Base-by-base conservation (phyloP, 805 yeast species). In the Debaryomyces prosopidis region DNA sequence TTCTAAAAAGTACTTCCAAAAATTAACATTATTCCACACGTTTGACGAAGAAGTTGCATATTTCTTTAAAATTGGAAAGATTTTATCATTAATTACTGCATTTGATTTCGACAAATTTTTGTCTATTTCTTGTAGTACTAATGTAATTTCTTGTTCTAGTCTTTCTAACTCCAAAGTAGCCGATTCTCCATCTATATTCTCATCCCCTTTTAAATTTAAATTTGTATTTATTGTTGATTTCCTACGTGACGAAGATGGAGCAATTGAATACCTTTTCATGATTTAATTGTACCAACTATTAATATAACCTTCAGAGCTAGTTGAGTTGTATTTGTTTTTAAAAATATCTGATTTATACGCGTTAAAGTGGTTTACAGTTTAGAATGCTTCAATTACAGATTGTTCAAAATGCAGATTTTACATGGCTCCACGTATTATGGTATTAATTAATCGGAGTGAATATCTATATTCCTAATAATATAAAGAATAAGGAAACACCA, bases 1-100 rank as follows among this genome's bases (percentile, higher is more conserved):
- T 58, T 89, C 96, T 54, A 89, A 79, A 64, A 89, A 85, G 27
- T 77, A 77, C 58, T 87, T 87, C 85, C 95, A 84, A 64, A 88
- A 87, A 45, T 78, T 77, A 5, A 81, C 82, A 44, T 84, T 84
- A 26, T 73, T 66, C 85, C 89, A 82, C 3, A 87, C 80, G 27
- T 77, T 71, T 35, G 73, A 77, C 11, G 89, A 80, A 34, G 79
- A 77, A 11, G 59, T 56, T 15, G 85, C 79, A 57, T 87, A 88
- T 37, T 73, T 70, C 50, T 80, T 76, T 17, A 89, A 76, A 10
- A 80, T 71, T 2, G 96, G 96, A 27, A 87, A 71, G 26, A 89
- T 75, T 35, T 76, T 75, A 48, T 85, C 85, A 39, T 82, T 81
- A 19, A 90, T 80, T 28, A 84, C 76, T 38, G 81, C 75, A 59